Conservation (phyloP, 2,329 filamentous ascomycete species). For the Dactylellina drechsleri region DNA sequence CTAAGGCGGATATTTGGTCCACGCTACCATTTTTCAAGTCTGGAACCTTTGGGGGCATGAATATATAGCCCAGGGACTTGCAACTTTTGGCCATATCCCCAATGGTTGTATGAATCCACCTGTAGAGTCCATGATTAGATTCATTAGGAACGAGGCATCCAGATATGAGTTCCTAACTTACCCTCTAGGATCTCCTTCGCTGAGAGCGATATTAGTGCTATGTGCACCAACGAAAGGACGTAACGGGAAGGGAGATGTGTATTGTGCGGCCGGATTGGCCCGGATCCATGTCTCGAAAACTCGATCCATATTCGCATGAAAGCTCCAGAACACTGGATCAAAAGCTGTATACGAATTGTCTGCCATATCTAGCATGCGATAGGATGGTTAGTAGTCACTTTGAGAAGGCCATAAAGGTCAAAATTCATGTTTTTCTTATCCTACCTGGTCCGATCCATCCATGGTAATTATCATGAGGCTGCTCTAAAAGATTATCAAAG, state of each 20-base stretch:
- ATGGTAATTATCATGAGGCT: slow-evolving; percentile 49
- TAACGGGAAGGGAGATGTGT: slow-evolving; percentile 35
- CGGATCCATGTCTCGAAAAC: slow-evolving; percentile 46
- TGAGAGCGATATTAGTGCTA: background rate
- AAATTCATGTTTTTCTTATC: background rate
- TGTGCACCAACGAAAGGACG: slow-evolving; percentile 36
- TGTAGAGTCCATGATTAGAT: background rate
- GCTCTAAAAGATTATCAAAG: slow-evolving; percentile 49
- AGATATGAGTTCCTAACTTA: background rate
- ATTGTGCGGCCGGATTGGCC: slow-evolving; percentile 23
- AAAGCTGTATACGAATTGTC: slow-evolving; percentile 51
- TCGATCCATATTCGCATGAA: slow-evolving; percentile 48
- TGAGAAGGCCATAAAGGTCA: background rate
- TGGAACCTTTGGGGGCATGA: slow-evolving; percentile 5
- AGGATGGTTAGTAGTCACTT: background rate
- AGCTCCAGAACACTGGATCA: slow-evolving; percentile 49
- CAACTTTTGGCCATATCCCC: slow-evolving; percentile 43
- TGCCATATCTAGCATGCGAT: slow-evolving; percentile 16
- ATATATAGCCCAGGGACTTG: slow-evolving; percentile 32
- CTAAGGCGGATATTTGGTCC: background rate
- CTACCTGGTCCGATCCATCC: slow-evolving; percentile 50
- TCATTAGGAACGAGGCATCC: background rate
- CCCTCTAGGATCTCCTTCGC: slow-evolving; percentile 20
- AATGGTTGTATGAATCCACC: slow-evolving; percentile 47
- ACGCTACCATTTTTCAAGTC: background rate